Conservation (phyloP, 2,329 filamentous ascomycete genomes). For the Fusarium longipes region DNA sequence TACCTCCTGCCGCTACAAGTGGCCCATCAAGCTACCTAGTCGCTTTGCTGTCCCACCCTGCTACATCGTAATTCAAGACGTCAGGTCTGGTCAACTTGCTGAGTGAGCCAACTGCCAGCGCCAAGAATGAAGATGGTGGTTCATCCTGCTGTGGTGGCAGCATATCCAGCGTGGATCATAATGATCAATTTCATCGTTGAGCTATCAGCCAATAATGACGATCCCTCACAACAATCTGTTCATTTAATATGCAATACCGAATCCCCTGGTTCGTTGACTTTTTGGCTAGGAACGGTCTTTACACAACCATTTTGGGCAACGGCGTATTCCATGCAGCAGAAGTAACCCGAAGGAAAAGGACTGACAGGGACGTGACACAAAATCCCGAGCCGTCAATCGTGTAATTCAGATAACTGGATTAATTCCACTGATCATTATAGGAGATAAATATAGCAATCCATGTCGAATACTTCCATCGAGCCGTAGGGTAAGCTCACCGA, state of each 20-base stretch:
- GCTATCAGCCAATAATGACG: background rate
- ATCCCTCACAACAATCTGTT: too few species aligned
- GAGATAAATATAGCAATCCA: too few species aligned
- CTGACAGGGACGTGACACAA: background rate
- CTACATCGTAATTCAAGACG: slow-evolving; percentile 37
- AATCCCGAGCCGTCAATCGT: too few species aligned
- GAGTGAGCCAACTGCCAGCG: slow-evolving; percentile 25
- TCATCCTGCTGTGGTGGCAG: slow-evolving; percentile 23
- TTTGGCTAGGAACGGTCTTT: too few species aligned
- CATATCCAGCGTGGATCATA: slow-evolving; percentile 1
- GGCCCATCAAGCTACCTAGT: slow-evolving; percentile 39
- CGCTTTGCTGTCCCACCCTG: slow-evolving; percentile 39
- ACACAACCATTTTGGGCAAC: too few species aligned
- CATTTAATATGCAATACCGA: too few species aligned
- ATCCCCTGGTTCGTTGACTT: too few species aligned
- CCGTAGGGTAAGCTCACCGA: background rate
- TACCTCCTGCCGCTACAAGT: slow-evolving; percentile 41
- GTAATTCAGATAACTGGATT: background rate
- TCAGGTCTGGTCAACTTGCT: slow-evolving; percentile 44
- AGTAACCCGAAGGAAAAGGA: background rate
- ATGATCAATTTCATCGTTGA: slow-evolving; percentile 7
- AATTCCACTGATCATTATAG: background rate
- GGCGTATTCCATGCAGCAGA: background rate
- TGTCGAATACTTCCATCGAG: background rate
- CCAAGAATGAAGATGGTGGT: slow-evolving; percentile 32